Base-by-base conservation (phyloP, 495 filamentous ascomycete genomes). In the Ascobolus immersus region DNA sequence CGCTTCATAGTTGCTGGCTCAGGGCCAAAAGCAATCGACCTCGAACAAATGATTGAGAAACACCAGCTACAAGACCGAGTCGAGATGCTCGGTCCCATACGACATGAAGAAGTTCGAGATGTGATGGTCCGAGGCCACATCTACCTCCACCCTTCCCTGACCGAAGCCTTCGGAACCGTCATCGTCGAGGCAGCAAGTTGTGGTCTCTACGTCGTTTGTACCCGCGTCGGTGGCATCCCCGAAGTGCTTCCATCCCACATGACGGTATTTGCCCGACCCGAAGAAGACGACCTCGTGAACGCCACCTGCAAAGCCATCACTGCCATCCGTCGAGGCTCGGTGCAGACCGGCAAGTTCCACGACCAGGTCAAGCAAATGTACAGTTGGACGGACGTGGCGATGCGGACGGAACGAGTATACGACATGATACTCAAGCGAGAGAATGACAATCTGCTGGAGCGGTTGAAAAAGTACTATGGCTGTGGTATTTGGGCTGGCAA, bases 401-500 rank as follows among this genome's bases (percentile, higher is more conserved):
- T 70, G 40, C 71, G 86, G 21, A 93, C 86, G 1, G 86, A 96
- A 49, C 63, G 89, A 1, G 89, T 96, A 2, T 96, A 96, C 45
- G 69, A 84, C 47, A 79, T 81, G 5, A 91, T 96, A 33, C 73
- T 64, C 2, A 37, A 33, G 6, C 37, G 33, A 1, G 45, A 45
- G 35, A 42, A 40, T 20, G 37, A 39, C 12, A 80, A 81, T 4
- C 63, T 96, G 17, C 91, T 96, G 44, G 86, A 96, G 47, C 65
- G 86, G 13, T 51, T 96, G 15, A 96, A 96, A 52, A 56, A 82
- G 17, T 94, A 96, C 46, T 96, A 94, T 47, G 86, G 86, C n/a
- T 96, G 86, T 46, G 86, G 86, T n/a, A 80, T 94, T 24, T 96
- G 86, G 86, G 86, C 86, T 7, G 86, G 86, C 5, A 96, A 96